Conservation (phyloP, 2,329 filamentous ascomycete genomes). For the Pleurostoma richardsiae region DNA sequence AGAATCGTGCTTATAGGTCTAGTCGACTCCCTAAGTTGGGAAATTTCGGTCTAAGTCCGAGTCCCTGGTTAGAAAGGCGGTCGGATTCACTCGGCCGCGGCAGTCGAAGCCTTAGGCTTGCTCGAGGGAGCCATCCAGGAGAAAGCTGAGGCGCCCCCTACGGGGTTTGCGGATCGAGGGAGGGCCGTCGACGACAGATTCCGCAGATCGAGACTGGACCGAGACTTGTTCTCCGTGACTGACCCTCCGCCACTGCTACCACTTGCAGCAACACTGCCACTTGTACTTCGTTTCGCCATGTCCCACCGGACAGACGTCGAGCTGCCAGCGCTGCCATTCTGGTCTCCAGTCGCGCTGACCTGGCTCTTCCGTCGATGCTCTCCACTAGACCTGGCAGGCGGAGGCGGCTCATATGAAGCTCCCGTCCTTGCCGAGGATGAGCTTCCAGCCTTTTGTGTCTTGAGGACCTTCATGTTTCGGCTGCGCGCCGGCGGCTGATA, state of each 20-base stretch:
- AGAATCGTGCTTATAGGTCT: too few species aligned
- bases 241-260: constrained; percentile 22
- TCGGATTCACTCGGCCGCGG: too few species aligned
- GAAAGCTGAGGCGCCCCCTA: constrained; percentile 90
- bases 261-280: constrained; percentile 22
- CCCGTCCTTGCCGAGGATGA: constrained; percentile 48
- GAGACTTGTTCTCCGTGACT: constrained; percentile 27
- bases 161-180: constrained; percentile 58
- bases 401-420: constrained; percentile 45
- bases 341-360: constrained; percentile 20
- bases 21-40: too few species aligned
- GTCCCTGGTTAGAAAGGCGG: too few species aligned
- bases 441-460: constrained; percentile 62
- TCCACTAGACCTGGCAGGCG: constrained; percentile 35
- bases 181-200: not conserved
- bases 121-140: constrained; percentile 71
- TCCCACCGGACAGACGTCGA: constrained; percentile 42
- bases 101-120: constrained; percentile 31
- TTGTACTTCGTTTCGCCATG: constrained; percentile 39
- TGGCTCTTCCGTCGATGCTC: constrained; percentile 54
- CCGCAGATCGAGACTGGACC: not conserved
- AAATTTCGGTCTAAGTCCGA: too few species aligned
- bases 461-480: constrained; percentile 85
- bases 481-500: constrained; percentile 64
- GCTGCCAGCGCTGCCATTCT: constrained; percentile 16